Evolutionary conservation across 1,284 basidiomycete genomes (phyloP), one percentile per base, ranked within the genome.

Genomic region (Polyporus tsugae): DNA sequence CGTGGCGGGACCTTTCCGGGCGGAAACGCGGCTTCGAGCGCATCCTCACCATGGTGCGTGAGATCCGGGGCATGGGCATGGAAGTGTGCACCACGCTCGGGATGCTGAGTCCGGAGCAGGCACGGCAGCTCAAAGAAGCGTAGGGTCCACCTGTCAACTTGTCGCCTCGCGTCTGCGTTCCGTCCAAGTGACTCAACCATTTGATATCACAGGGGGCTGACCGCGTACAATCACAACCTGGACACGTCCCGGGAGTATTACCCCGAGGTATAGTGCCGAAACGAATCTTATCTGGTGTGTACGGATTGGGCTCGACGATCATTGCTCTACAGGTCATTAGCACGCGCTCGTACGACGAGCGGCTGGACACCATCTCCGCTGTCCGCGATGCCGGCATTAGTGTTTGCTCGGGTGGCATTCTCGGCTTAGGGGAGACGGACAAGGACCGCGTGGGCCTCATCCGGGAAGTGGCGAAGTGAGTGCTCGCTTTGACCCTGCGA

Each of bases 231-330:
- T 81, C 97, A 99, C 82, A 99, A 99, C 81, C 89, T 99, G 68
- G 97, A 99, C 82, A 99, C 97, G 1, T 98, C 96, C 52, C 88
- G 97, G 72, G 97, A 99, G 82, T 98, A 94, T 82, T 99, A 99
- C 80, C 96, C 96, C 46, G 86, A 95, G 84, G 95, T 95, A 44
- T 60, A 25, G 22, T 39, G 33, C 22, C 25, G 38, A 25, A 25
- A 39, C 38, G n/a, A 38, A 60, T 42, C 55, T 36, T 38, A 25
- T 15, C 38, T 60, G 22, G 17, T 6, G 46, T 25, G n/a, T 57
- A 65, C 66, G 57, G n/a, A 58, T 38, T 36, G n/a, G 25, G 60
- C 22, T 62, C 33, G 71, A 44, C 42, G 49, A 41, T 39, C 22
- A 33, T 63, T 42, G 35, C 38, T 11, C 39, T 62, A 9, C 71